Conservation (phyloP, 176 grass and related monocot species). For the Carex myosuroides region DNA sequence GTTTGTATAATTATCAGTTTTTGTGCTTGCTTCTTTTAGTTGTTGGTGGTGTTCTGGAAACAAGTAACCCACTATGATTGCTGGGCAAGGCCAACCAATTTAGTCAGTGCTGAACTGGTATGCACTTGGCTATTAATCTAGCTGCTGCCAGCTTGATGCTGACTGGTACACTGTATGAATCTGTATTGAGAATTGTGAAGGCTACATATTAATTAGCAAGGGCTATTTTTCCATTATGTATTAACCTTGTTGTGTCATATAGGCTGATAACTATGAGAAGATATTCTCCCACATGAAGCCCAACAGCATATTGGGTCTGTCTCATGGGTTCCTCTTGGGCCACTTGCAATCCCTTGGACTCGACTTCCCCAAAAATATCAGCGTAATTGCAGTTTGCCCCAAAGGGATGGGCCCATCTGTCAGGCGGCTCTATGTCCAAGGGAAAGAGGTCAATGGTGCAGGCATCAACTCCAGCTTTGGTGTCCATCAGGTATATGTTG, state of each 20-base stretch:
- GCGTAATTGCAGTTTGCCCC: constrained; percentile 71
- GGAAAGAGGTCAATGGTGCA: constrained; percentile 80
- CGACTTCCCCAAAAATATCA: constrained; percentile 74
- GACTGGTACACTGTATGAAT: background rate
- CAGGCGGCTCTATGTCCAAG: constrained; percentile 69
- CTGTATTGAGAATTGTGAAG: background rate
- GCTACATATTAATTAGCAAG: background rate
- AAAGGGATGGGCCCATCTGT: constrained; percentile 84
- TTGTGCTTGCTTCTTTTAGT: background rate
- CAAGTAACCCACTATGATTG: background rate
- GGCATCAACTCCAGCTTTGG: constrained; percentile 81
- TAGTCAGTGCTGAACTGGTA: background rate
- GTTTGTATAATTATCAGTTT: background rate
- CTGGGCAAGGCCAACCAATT: background rate
- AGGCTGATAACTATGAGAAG: constrained; percentile 87
- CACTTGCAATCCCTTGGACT: constrained; percentile 57
- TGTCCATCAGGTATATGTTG: constrained; percentile 57
- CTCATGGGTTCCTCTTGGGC: constrained; percentile 71
- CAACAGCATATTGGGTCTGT: constrained; percentile 72
- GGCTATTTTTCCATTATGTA: background rate
- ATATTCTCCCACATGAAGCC: constrained; percentile 87
- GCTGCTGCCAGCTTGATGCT: background rate
- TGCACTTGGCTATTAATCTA: background rate
- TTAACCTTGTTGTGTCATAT: constrained; percentile 5
- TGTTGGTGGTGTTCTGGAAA: background rate